Evolutionary conservation across 257 asterid species (phyloP), one percentile per base, ranked within the genome.

Genomic region (Mentha longifolia): DNA sequence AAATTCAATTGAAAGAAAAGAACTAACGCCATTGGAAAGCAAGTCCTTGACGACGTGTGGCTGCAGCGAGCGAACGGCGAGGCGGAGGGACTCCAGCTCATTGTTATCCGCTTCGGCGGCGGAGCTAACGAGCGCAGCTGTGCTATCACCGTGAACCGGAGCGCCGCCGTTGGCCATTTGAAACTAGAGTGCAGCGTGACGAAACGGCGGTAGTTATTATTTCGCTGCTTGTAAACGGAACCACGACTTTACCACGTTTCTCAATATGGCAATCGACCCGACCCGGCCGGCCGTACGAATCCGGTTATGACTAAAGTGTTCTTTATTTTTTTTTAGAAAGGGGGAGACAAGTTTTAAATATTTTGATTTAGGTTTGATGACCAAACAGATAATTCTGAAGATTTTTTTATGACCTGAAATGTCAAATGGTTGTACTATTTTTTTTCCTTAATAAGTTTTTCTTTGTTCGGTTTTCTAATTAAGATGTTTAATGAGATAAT

Each of bases 1-100:
- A 52, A 25, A 67, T 45, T 52, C 1, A 20, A 65, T 65, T 35
- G 59, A 13, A 35, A 61, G 60, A 41, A 64, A 39, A 43, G 49
- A 46, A 80, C 87, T 71, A 57, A 92, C 98, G 76, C 88, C 84
- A 66, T 84, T 74, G 43, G 91, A 86, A 56, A 86, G 75, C 66
- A 92, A 80, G 72, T 88, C 92, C 66, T 79, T 85, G 71, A 89
- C 81, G 61, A 82, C 83, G 15, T 74, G 63, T 15, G 76, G 67
- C n/a, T 96, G 98, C 71, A 89, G 87, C 42, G 72, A 16, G 60
- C 77, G 74, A 71, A 77, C 80, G 66, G 88, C 83, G 60, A 77
- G 84, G 13, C 79, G 74, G 43, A 89, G 73, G 59, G 67, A 70
- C 68, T 78, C 76, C 50, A 79, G 79, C 54, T 70, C 82, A 68